Base-by-base conservation (phyloP, 805 yeast species). In the Zygotorulaspora danielsina region DNA sequence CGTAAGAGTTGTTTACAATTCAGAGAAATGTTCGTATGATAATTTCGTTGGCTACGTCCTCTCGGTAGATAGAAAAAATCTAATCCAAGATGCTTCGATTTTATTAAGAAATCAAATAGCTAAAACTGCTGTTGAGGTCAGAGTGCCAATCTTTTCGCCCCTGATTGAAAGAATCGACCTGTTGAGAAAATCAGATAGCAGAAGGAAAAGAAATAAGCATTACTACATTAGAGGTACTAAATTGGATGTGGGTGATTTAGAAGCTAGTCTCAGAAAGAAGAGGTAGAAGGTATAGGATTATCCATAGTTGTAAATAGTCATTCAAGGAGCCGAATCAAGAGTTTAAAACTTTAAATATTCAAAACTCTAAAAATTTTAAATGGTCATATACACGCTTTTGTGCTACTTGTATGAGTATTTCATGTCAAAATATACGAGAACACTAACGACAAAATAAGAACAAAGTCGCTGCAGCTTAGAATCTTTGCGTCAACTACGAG, bases 211-310 rank as follows among this genome's bases (percentile, higher is more conserved):
- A 75, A 78, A 79, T 66, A 90, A 86, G 71, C 90, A 87, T 54
- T 89, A 82, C 72, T 93, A 86, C 66, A 83, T 93, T 57, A 83
- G 96, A 68, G 82, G 75, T 63, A 72, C 81, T 36, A 79, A 77
- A 57, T 66, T 79, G 61, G 95, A 85, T 63, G 89, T 81, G 35
- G 81, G 79, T 47, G 88, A 82, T 58, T 62, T 82, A 44, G 84
- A 78, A 53, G 64, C 69, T 13, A 60, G 61, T 41, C 43, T 65
- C 49, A 65, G 66, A 46, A 64, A 57, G 39, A 56, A 48, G 34
- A 50, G 48, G 41, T 55, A 39, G n/a, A n/a, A n/a, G n/a, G n/a
- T n/a, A n/a, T n/a, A n/a, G n/a, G n/a, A n/a, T n/a, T n/a, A n/a
- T n/a, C n/a, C n/a, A n/a, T 20, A 24, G 43, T 33, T 43, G 46